phyloP scores from a whole-genome alignment of 106 monocot species.

The Dendrobium nobile region DNA sequence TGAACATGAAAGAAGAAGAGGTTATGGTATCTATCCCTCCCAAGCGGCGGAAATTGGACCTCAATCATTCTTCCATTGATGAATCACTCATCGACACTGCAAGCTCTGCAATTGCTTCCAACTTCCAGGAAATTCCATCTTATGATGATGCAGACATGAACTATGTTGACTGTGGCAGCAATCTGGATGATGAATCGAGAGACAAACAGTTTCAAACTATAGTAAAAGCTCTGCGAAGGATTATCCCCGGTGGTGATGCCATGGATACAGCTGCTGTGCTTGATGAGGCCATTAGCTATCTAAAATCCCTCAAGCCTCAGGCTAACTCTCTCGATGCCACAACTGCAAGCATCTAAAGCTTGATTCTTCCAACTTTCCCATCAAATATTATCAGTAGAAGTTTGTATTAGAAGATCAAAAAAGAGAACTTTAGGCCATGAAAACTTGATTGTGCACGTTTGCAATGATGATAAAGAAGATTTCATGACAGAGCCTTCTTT shows the following conservation, averaged over 20 bases:
- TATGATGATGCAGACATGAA: conserved; percentile 23
- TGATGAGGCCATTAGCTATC: conserved; percentile 67
- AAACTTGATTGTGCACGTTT: too few relatives aligned
- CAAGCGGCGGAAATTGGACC: conserved; percentile 37
- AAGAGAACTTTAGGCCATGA: background rate
- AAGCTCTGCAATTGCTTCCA: conserved; percentile 30
- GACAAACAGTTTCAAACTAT: conserved; percentile 51
- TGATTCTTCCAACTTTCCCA: background rate
- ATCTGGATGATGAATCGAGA: conserved; percentile 1
- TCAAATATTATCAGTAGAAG: background rate
- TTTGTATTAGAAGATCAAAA: background rate
- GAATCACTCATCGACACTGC: conserved; percentile 57
- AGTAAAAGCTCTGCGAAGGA: conserved; percentile 33
- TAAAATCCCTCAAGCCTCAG: conserved; percentile 54
- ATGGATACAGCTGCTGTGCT: conserved; percentile 51
- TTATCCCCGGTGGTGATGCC: conserved; percentile 55
- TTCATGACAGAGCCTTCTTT: background rate
- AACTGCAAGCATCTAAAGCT: background rate
- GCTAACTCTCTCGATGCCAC: conserved; percentile 27
- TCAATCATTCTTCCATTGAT: conserved; percentile 12
- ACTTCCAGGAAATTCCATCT: background rate
- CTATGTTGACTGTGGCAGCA: conserved; percentile 17
- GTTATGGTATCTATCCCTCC: conserved; percentile 19
- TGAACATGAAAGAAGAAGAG: conserved; percentile 3
- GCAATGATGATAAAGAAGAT: background rate